Conservation (phyloP, 2,329 filamentous ascomycete genomes). For the Thelonectria olida region DNA sequence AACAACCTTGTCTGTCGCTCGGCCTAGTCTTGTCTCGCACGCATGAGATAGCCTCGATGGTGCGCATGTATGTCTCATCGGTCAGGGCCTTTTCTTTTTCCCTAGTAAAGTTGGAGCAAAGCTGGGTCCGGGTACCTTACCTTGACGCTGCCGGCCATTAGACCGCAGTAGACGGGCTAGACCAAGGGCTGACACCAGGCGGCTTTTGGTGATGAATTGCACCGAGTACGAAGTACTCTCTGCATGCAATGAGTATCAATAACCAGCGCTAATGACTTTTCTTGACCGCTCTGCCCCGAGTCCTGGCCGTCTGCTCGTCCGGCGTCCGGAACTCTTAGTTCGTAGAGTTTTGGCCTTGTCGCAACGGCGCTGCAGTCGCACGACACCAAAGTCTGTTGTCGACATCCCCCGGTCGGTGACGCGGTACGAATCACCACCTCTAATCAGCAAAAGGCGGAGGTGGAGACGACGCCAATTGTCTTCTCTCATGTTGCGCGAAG, state of each 20-base stretch:
- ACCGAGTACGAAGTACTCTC: not conserved
- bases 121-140: constrained; percentile 34
- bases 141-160: constrained; percentile 31
- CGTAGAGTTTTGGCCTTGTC: constrained; percentile 24
- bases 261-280: not conserved
- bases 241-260: not conserved
- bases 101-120: not conserved
- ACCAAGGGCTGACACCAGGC: constrained; percentile 8
- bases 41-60: constrained; percentile 17
- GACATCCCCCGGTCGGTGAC: constrained; percentile 29
- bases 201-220: not conserved
- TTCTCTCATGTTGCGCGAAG: constrained; percentile 1
- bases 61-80: constrained; percentile 21
- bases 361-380: constrained; percentile 38
- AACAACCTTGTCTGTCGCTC: not conserved
- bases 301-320: constrained; percentile 6
- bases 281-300: constrained; percentile 4
- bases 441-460: not conserved
- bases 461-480: not conserved
- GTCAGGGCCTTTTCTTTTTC: constrained; percentile 5
- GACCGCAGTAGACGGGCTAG: not conserved
- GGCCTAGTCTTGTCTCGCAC: constrained; percentile 5
- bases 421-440: constrained; percentile 34
- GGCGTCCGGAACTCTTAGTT: not conserved
- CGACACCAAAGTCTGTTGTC: constrained; percentile 25